Evolutionary conservation across 164 flowering plant genomes (phyloP), one percentile per base, ranked within the genome.

Genomic region (Magnolia changhungtana): DNA sequence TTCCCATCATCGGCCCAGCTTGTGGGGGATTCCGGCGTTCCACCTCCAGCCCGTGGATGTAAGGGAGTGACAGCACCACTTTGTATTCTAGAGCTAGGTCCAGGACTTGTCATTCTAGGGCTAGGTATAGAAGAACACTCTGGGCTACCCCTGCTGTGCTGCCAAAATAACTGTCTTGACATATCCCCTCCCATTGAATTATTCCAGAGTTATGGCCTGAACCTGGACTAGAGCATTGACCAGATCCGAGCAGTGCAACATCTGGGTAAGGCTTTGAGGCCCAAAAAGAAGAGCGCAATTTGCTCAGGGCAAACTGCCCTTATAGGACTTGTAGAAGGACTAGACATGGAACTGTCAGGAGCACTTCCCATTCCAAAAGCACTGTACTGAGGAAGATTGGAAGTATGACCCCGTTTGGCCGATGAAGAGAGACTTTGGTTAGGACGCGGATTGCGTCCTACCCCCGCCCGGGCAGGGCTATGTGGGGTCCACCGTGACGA

Each of bases 321-420:
- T 82, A 91, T 83, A 52, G 98, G 97, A 81, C 99, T 96, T 82
- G 91, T 90, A 58, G 97, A 90, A 72, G 97, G 99, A 84, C 98
- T 96, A 63, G 97, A 93, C 90, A 90, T 84, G 20, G 97, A 92
- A 83, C 99, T 95, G 79, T 93, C 97, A 49, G 95, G 96, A 81
- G 94, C 96, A 88, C 91, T 93, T 74, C 75, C 86, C 45, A 92
- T 67, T 19, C 75, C 87, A 50, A 92, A 84, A 73, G 90, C 88
- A 79, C 89, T 88, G 69, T 82, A 80, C n/a, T 20, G 74, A 73
- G 94, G 91, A 73, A 91, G 85, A n/a, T 86, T 89, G 52, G 87
- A 85, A n/a, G 89, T 81, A 74, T 88, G 31, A 50, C 90, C 87
- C 50, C 86, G 84, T 81, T 83, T 87, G 49, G 90, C 89, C 31